Conservation (phyloP, 1,284 basidiomycete species). For the Pascua guehoae region DNA sequence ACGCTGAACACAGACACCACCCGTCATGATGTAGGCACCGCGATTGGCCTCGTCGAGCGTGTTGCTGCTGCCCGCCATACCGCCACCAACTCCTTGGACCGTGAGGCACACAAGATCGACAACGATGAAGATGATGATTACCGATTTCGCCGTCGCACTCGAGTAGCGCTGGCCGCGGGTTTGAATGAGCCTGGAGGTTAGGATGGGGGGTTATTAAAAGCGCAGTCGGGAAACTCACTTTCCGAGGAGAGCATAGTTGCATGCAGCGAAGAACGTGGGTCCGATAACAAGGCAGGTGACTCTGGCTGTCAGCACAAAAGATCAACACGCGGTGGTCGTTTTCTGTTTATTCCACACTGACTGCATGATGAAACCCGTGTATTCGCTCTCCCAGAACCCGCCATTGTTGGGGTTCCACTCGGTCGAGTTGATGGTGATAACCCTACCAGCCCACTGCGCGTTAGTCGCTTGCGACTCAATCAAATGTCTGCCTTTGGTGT, state of each 20-base stretch:
- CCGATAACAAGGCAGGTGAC: conserved; percentile 32
- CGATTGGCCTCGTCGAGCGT: conserved; percentile 19
- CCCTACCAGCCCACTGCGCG: conserved; percentile 22
- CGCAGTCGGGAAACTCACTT: too few relatives aligned
- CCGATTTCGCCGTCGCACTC: conserved; percentile 26
- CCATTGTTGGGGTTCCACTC: conserved; percentile 22
- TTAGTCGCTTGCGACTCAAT: not conserved
- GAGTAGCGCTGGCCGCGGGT: conserved; percentile 16
- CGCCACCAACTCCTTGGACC: conserved; percentile 45
- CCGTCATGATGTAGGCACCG: conserved; percentile 40
- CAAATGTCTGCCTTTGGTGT: too few relatives aligned
- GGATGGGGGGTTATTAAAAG: too few relatives aligned
- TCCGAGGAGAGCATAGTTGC: conserved; percentile 35
- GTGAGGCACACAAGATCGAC: conserved; percentile 41
- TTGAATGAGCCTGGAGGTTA: conserved; percentile 20
- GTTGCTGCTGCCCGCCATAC: conserved; percentile 27
- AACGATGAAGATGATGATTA: conserved; percentile 35
- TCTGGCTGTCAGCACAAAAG: conserved; percentile 2
- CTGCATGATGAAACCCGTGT: conserved; percentile 28
- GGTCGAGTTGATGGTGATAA: conserved; percentile 12
- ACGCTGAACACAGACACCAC: conserved; percentile 27
- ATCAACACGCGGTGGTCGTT: too few relatives aligned
- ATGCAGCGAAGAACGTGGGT: conserved; percentile 38
- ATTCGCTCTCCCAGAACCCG: conserved; percentile 13
- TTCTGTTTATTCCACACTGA: conserved; percentile 9